Conservation (phyloP, 2,329 filamentous ascomycete species). For the Trichothecium roseum region DNA sequence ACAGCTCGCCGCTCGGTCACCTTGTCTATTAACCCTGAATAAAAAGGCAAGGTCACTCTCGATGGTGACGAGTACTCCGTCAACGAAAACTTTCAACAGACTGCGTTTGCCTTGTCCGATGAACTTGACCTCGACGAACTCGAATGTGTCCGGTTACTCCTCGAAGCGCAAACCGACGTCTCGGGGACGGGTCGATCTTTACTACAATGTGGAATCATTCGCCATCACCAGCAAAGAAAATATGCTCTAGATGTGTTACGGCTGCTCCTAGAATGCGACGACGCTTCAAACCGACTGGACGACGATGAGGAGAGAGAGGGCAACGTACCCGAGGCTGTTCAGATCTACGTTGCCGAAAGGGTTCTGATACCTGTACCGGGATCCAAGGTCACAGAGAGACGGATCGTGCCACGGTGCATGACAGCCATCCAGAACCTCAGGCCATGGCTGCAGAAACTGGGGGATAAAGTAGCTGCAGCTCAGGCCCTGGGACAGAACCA, state of each 20-base stretch:
- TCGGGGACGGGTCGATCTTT: constrained; percentile 60
- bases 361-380: too few relatives aligned
- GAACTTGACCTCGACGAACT: constrained; percentile 85
- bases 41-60: constrained; percentile 63
- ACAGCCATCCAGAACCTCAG: constrained; percentile 65
- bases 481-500: constrained; percentile 61
- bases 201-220: constrained; percentile 70
- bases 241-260: constrained; percentile 77
- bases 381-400: too few relatives aligned
- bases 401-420: not conserved
- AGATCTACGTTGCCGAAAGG: constrained; percentile 20
- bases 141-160: constrained; percentile 65
- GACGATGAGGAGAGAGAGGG: constrained; percentile 12
- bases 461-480: constrained; percentile 66
- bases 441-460: constrained; percentile 62
- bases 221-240: constrained; percentile 78
- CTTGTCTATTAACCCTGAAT: not conserved
- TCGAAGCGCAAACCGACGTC: constrained; percentile 62
- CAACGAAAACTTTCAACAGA: constrained; percentile 81
- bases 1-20: too few relatives aligned
- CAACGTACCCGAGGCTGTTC: constrained; percentile 18
- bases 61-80: constrained; percentile 65
- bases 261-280: constrained; percentile 61
- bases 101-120: constrained; percentile 71
- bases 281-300: constrained; percentile 41